phyloP scores from a whole-genome alignment of 1,139 yeast genomes.

The Candida neerlandica region DNA sequence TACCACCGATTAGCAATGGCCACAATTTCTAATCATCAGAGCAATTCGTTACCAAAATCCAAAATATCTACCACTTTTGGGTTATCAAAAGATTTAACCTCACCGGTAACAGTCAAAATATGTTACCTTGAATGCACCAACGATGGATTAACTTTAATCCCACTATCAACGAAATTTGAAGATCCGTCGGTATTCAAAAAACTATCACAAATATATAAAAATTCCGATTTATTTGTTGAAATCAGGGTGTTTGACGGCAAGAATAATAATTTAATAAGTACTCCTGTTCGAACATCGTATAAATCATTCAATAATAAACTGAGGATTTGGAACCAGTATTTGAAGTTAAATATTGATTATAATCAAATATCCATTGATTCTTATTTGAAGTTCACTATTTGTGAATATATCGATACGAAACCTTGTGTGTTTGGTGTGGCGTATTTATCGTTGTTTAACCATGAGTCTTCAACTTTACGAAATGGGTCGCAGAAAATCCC shows the following conservation, averaged over 20 bases:
- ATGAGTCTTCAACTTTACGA: constrained; percentile 29
- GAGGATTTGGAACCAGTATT: constrained; percentile 56
- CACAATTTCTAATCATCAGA: constrained; percentile 3
- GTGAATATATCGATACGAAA: constrained; percentile 62
- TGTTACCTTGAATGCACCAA: constrained; percentile 33
- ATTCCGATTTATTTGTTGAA: constrained; percentile 65
- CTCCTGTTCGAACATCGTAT: constrained; percentile 69
- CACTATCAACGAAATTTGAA: constrained; percentile 56
- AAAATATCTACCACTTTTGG: constrained; percentile 62
- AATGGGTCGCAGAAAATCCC: constrained; percentile 44
- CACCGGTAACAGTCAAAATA: constrained; percentile 47
- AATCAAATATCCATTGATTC: constrained; percentile 68
- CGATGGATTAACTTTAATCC: constrained; percentile 32
- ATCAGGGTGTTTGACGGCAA: constrained; percentile 58
- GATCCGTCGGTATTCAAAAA: constrained; percentile 55
- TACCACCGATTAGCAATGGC: too few species aligned
- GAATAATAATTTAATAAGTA: constrained; percentile 63
- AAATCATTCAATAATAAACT: constrained; percentile 54
- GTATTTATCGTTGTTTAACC: constrained; percentile 60
- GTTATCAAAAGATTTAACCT: constrained; percentile 68
- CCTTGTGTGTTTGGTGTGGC: constrained; percentile 60
- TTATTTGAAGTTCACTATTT: constrained; percentile 60
- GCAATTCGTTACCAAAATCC: constrained; percentile 1
- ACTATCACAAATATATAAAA: constrained; percentile 50
- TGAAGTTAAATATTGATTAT: constrained; percentile 69